Conservation (phyloP, 768 basidiomycete genomes). For the Leccinum subgranulosum region DNA sequence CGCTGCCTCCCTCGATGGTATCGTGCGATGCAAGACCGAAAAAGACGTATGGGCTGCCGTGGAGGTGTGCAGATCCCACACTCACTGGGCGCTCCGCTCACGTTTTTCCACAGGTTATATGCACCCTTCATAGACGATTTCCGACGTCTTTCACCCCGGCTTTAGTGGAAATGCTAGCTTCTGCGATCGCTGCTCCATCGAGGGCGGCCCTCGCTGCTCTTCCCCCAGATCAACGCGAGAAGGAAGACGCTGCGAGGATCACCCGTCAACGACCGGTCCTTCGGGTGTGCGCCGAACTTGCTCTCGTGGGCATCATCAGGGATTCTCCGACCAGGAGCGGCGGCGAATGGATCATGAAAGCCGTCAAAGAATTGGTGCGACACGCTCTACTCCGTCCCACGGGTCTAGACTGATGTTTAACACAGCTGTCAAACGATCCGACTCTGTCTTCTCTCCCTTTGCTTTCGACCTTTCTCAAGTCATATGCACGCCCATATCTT, state of each 20-base stretch:
- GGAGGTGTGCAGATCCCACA: conserved; percentile 55
- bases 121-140: conserved; percentile 85
- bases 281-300: conserved; percentile 86
- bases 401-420: conserved; percentile 12
- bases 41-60: conserved; percentile 89
- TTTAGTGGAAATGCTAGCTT: conserved; percentile 56
- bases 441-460: conserved; percentile 84
- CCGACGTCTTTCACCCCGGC: conserved; percentile 73
- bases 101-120: conserved; percentile 63
- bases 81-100: background rate
- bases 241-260: conserved; percentile 81
- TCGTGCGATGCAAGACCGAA: conserved; percentile 85
- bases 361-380: conserved; percentile 79
- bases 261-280: conserved; percentile 80
- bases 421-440: conserved; percentile 84
- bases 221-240: conserved; percentile 80
- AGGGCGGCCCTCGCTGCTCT: conserved; percentile 54
- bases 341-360: conserved; percentile 89
- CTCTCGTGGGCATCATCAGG: conserved; percentile 78
- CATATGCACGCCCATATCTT: conserved; percentile 85
- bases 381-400: conserved; percentile 4
- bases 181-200: conserved; percentile 58
- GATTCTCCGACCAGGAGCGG: conserved; percentile 69
- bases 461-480: conserved; percentile 88
- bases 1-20: conserved; percentile 81